These are phyloP conservation scores for Histomonas meleagridis DNA, from an alignment of 208 protist genomes.

Conservation along the genomic window DNA sequence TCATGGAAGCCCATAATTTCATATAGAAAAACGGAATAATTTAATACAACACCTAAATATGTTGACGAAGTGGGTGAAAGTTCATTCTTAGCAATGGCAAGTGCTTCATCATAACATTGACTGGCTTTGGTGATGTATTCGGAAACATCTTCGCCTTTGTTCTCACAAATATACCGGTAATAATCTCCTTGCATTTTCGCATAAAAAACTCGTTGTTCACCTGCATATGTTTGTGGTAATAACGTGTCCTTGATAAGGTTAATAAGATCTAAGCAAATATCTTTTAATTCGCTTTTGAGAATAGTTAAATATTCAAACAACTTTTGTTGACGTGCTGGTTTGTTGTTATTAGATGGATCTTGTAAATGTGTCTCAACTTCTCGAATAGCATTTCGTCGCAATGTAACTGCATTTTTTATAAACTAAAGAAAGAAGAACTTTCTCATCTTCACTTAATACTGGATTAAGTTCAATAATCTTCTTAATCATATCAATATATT, in stretches of 20 bases:
- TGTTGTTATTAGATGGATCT: no score
- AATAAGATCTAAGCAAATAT: not conserved
- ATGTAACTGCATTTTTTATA: not conserved
- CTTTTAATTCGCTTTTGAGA: not conserved
- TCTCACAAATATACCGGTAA: not conserved
- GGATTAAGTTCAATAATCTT: not conserved
- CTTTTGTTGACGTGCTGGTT: no score
- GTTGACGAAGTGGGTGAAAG: not conserved
- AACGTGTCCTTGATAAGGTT: not conserved
- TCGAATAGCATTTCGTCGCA: not conserved
- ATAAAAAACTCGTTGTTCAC: not conserved
- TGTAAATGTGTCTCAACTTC: no score
- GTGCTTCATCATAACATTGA: not conserved
- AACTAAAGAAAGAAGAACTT: not conserved
- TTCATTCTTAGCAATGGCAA: not conserved
- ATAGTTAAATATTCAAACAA: no score
- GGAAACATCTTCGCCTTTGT: not conserved
- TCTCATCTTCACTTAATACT: not conserved
- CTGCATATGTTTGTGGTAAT: not conserved
- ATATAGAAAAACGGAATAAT: not conserved
- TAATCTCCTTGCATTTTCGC: not conserved
- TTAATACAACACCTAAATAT: not conserved
- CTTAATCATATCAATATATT: conserved; percentile 5
- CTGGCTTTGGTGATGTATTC: not conserved
- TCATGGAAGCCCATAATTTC: not conserved